These are phyloP conservation scores for Cystofilobasidium macerans DNA, from an alignment of 768 basidiomycete genomes.

Conservation along the genomic window DNA sequence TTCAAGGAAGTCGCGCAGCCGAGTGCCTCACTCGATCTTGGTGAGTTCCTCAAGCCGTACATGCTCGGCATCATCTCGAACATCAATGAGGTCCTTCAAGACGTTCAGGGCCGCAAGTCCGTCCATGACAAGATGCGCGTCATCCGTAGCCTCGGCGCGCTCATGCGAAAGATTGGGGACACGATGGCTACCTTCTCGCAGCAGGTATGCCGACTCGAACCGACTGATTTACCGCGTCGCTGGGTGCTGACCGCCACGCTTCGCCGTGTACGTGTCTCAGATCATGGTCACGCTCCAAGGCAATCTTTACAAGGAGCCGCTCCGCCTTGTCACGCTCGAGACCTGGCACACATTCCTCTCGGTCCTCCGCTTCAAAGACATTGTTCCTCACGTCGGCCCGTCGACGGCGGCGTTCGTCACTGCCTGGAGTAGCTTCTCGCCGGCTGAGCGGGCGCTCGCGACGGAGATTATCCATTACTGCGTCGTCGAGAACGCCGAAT, in stretches of 20 bases:
- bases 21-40: constrained; percentile 36
- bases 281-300: constrained; percentile 94
- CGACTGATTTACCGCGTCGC: background rate
- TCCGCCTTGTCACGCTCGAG: constrained; percentile 65
- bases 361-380: constrained; percentile 54
- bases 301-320: constrained; percentile 59
- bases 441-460: constrained; percentile 48
- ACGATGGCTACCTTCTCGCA: constrained; percentile 66
- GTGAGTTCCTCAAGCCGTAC: constrained; percentile 56
- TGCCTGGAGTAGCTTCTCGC: constrained; percentile 58
- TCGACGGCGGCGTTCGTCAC: constrained; percentile 75
- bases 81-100: constrained; percentile 77
- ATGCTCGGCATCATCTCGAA: constrained; percentile 76
- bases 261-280: constrained; percentile 41
- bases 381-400: constrained; percentile 72
- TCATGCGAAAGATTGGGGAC: constrained; percentile 60
- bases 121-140: constrained; percentile 61
- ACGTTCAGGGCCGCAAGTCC: constrained; percentile 64
- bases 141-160: constrained; percentile 60
- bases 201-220: constrained; percentile 49
- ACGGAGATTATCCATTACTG: constrained; percentile 56
- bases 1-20: constrained; percentile 35
- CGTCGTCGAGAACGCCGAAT: constrained; percentile 51
- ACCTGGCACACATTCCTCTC: constrained; percentile 71
- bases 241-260: background rate